Evolutionary conservation across 2,329 filamentous ascomycete genomes (phyloP).

Genomic region (Ophiostoma perfectum): DNA sequence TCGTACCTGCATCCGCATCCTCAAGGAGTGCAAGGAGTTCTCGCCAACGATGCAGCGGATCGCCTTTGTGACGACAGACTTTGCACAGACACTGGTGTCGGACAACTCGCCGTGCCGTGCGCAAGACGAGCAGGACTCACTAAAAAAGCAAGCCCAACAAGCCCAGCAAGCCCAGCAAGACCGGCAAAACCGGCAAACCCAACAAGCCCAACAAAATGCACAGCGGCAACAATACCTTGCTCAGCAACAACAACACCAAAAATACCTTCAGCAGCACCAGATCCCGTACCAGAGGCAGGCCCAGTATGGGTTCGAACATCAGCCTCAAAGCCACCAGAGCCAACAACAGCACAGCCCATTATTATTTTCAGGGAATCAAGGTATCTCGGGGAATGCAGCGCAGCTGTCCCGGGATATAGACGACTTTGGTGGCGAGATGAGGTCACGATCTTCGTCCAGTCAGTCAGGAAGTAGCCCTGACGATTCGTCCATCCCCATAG

Average conservation of each 20-base stretch:
- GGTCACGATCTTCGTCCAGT: conserved; percentile 19
- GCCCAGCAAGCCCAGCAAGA: neutral
- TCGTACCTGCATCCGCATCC: conserved; percentile 21
- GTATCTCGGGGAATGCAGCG: neutral
- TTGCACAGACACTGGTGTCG: conserved; percentile 22
- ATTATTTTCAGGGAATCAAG: neutral
- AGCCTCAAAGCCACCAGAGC: neutral
- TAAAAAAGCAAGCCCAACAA: neutral
- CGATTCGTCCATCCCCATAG: conserved; percentile 19
- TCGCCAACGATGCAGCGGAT: conserved; percentile 26
- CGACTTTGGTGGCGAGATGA: conserved; percentile 4
- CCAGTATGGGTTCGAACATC: no score
- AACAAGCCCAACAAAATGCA: neutral
- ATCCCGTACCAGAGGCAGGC: neutral
- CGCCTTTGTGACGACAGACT: conserved; percentile 24
- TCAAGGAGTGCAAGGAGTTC: conserved; percentile 24
- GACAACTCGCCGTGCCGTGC: neutral
- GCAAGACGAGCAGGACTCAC: neutral
- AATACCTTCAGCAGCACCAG: neutral
- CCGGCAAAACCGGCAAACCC: neutral
- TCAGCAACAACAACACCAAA: conserved; percentile 13
- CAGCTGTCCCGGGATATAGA: conserved; percentile 1
- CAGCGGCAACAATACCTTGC: neutral
- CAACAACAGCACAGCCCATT: neutral
- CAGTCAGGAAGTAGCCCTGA: conserved; percentile 23